Base-by-base conservation (phyloP, 2,329 filamentous ascomycete genomes). In the Lachnellula occidentalis region DNA sequence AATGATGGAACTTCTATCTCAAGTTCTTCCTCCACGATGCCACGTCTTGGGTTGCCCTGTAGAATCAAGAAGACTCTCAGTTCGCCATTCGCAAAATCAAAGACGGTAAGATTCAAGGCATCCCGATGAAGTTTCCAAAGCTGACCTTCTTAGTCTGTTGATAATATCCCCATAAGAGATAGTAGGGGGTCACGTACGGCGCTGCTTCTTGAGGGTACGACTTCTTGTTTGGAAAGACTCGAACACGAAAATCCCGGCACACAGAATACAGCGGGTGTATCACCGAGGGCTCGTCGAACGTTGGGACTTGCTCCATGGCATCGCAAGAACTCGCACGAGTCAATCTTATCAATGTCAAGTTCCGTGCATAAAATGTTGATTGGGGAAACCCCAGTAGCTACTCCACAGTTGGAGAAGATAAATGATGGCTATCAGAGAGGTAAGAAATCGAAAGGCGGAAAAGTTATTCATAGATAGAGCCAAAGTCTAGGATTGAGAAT, bases 271-370 rank as follows among this genome's bases (percentile, higher is more conserved):
- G 3, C 48, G 31, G 45, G 14, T 19, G 14, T 9, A 45, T 49
- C 34, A 34, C 56, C 51, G 48, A 55, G 42, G 34, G 50, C 34
- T 42, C 54, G 56, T 39, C 58, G 61, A 39, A 46, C 47, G 34
- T 64, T 67, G 43, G 67, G 66, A 8, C 50, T 67, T 31, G 65
- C 67, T 22, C 67, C 67, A n/a, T 69, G 67, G 67, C 66, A 69
- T 48, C 63, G 63, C 14, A 61, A 51, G 43, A 49, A 49, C 12
- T 69, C 67, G 2, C 55, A 64, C 8, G 65, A 64, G 27, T 66
- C 66, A 4, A 31, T 67, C 3, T 19, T 63, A 1, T 68, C 64
- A 14, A 58, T 57, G 6, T 62, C 67, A 24, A 68, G 65, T 31
- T 69, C 67, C 6, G 51, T 70, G 17, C 61, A 60, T 27, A 60